Base-by-base conservation (phyloP, 345 rosid species). In the Diplotaxis tenuifolia region DNA sequence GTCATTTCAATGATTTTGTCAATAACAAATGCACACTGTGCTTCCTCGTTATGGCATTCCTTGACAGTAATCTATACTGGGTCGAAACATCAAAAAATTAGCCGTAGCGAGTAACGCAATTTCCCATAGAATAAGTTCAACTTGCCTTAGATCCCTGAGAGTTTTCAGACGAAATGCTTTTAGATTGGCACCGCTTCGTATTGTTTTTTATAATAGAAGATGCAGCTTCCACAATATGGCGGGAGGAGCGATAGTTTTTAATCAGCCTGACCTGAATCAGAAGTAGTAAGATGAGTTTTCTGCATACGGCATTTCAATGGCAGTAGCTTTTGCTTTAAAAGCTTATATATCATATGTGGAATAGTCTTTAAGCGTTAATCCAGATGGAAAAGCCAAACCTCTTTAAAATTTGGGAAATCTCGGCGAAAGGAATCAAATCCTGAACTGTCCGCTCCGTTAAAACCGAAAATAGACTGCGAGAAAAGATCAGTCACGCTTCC, bases 191-290 rank as follows among this genome's bases (percentile, higher is more conserved):
- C 59, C 93, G 75, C 70, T 87, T 91, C 23, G 71, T 73, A 76
- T 93, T 93, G 75, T 93, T 82, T 83, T 79, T 81, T 34, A 93
- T 93, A 45, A 93, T 92, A 74, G 84, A 83, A 77, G 89, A 82
- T 23, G 97, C 98, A 70, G 98, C 98, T 82, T 93, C 98, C 69
- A 93, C 95, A 31, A 91, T 93, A 69, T 81, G 83, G 63, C 97
- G 80, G 5, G 98, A 91, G 54, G 93, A 93, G 60, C 97, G 85
- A 71, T 93, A 93, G 80, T 91, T 93, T 68, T 85, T 88, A 25
- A 84, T 81, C 75, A 93, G 96, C 75, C 91, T 83, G 60, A 91
- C 79, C 98, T 93, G 82, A 53, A 86, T 34, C 32, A 70, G 18
- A 57, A 70, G 62, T 66, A 56, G 60, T 47, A 57, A 45, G 47